Evolutionary conservation across 768 basidiomycete species (phyloP), one percentile per base, ranked within the genome.

Genomic region (Rickenella mellea): DNA sequence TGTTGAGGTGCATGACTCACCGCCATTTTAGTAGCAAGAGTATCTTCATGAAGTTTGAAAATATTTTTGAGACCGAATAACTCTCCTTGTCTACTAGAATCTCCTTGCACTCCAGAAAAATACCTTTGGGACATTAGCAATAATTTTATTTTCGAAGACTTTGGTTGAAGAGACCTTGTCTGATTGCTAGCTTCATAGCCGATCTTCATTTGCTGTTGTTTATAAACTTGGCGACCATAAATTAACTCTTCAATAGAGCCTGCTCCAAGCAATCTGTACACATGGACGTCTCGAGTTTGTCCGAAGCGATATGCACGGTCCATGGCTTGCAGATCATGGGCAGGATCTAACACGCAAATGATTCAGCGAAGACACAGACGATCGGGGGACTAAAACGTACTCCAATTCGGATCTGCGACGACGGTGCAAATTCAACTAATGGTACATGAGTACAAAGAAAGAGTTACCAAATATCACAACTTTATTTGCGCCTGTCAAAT

Each of bases 321-420:
- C 83, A 88, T 88, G 2, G 89, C 88, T 57, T 90, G 94, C 6
- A 97, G 62, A 56, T 99, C 94, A 51, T 96, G 87, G 0, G 93
- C 89, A 5, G 94, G 94, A 61, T 97, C 90, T 93, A 45, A 26
- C 24, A 37, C 5, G n/a, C 29, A 33, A 30, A 17, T 44, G 33
- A 38, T 46, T 25, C 19, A 17, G 27, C 14, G 25, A 26, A 14
- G 26, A 33, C 32, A 10, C 17, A 6, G 7, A 12, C 5, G 17
- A 1, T 31, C 22, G 10, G 25, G 20, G 7, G 15, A n/a, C 11
- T 17, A 5, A 25, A 8, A 66, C 86, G 57, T 59, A 90, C 90
- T 97, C 93, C 93, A 97, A 49, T 90, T 89, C 3, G 93, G 91
- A 63, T 93, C 89, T 86, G 50, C 25, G 41, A 10, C 28, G 37